Evolutionary conservation across 106 monocot genomes (phyloP).

Genomic region (Dendrobium officinale): DNA sequence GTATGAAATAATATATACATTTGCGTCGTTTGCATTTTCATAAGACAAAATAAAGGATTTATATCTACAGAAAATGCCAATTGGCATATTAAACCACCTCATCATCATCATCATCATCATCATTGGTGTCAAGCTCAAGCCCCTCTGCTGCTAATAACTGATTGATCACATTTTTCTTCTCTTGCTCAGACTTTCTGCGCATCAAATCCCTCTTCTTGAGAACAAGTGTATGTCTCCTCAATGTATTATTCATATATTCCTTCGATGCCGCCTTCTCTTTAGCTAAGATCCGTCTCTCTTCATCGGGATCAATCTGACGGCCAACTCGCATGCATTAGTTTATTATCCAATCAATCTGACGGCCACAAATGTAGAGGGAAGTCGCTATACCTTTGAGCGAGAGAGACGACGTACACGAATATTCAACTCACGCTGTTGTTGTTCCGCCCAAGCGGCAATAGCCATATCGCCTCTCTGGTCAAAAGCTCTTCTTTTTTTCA

Average conservation of each 20-base stretch:
- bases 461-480: conserved; percentile 97
- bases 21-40: neutral
- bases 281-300: conserved; percentile 76
- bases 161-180: conserved; percentile 46
- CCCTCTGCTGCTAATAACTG: conserved; percentile 90
- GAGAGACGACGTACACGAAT: conserved; percentile 49
- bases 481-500: conserved; percentile 96
- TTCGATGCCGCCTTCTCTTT: conserved; percentile 79
- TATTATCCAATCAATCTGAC: neutral
- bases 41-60: neutral
- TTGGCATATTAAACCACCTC: too few species aligned
- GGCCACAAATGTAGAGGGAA: neutral
- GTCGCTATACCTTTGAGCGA: conserved; percentile 48
- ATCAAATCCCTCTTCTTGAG: conserved; percentile 87
- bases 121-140: conserved; percentile 76
- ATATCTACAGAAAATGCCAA: too few species aligned
- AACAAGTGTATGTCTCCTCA: conserved; percentile 83
- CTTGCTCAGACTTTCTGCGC: conserved; percentile 74
- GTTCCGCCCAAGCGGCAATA: conserved; percentile 94
- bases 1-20: neutral
- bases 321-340: neutral
- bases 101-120: conserved; percentile 19
- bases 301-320: conserved; percentile 81
- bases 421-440: conserved; percentile 84
- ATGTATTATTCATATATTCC: conserved; percentile 56